Evolutionary conservation across 2,329 filamentous ascomycete genomes (phyloP), one percentile per base, ranked within the genome.

Genomic region (Fusarium scirpi): DNA sequence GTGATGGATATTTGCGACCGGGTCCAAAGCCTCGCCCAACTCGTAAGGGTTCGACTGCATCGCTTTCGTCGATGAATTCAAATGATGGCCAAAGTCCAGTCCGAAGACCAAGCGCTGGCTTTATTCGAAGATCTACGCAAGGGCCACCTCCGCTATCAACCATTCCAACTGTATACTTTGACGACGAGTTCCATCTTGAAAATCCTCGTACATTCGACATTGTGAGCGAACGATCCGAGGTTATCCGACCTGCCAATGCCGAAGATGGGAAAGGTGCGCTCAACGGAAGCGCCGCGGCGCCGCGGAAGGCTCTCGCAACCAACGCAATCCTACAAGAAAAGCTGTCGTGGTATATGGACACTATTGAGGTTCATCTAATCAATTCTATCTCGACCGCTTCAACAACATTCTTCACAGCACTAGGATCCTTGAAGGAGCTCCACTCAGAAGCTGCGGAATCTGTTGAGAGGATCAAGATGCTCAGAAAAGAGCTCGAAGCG

Each of bases 301-400:
- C 92, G 11, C 89, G 95, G 65, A 98, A 98, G 78, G 92, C 93
- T 2, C 84, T 99, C 29, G 95, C 95, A 10, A 98, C 94, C 1
- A 99, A 99, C 80, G 96, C 96, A 0, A 99, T 99, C 62, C 80
- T 99, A 38, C 96, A 99, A 78, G 96, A 99, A 80, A 99, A 99
- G 80, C 85, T 99, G 15, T 98, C 96, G 1, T 99, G 96, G 96
- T 99, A 99, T 79, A 97, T 99, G 94, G 96, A 99, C 78, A 99
- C 96, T 0, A 94, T 99, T 24, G 96, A 99, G 78, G 94, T 99
- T 58, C 96, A 99, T 78, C 85, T 99, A 10, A 98, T 99, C 74
- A 94, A 93, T 32, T 97, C 94, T 0, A 99, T 99, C 68, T 98
- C 95, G 4, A 94, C 93, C 0, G 96, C 96, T 2, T 98, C 96